A percentile compares a stretch with the other conserved stretches of the same genome.
These are phyloP conservation scores for Beauveria caledonica DNA, from an alignment of 2,329 filamentous ascomycete species.

Conservation along the genomic window DNA sequence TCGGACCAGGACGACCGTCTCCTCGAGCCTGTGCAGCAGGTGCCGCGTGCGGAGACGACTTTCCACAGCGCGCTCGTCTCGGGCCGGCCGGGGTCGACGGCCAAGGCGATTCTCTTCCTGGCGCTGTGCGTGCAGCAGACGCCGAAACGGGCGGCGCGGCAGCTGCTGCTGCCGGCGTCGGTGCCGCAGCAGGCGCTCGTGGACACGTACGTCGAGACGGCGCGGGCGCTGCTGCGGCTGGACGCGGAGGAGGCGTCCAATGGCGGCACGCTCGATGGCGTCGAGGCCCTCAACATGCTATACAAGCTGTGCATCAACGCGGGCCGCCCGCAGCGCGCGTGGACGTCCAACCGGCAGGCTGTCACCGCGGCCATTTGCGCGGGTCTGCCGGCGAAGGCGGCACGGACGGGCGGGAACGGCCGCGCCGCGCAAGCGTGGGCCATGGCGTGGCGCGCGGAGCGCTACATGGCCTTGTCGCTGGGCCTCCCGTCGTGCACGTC, in stretches of 20 bases:
- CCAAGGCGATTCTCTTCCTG: slow-evolving; percentile 34
- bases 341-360: slow-evolving; percentile 42
- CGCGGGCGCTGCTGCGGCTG: slow-evolving; percentile 34
- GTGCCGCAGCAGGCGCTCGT: slow-evolving; percentile 33
- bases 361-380: slow-evolving; percentile 34
- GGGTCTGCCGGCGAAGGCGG: neutral
- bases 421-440: slow-evolving; percentile 26
- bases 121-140: slow-evolving; percentile 34
- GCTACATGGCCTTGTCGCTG: slow-evolving; percentile 43
- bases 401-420: neutral
- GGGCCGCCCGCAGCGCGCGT: slow-evolving; percentile 46
- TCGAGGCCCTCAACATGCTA: slow-evolving; percentile 43
- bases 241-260: slow-evolving; percentile 36
- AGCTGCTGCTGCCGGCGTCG: slow-evolving; percentile 23
- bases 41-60: slow-evolving; percentile 21
- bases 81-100: slow-evolving; percentile 25
- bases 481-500: slow-evolving; percentile 40
- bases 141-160: slow-evolving; percentile 22
- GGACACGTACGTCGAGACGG: slow-evolving; percentile 35
- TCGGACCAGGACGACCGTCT: neutral
- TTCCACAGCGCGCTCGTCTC: slow-evolving; percentile 28
- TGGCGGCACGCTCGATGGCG: slow-evolving; percentile 39
- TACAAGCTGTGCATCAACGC: slow-evolving; percentile 46
- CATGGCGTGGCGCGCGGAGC: slow-evolving; percentile 33
- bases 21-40: slow-evolving; percentile 12